A percentile compares a stretch with the other conserved stretches of the same genome.
phyloP scores from a whole-genome alignment of 768 basidiomycete genomes.

The Auricularia auricula-judae region DNA sequence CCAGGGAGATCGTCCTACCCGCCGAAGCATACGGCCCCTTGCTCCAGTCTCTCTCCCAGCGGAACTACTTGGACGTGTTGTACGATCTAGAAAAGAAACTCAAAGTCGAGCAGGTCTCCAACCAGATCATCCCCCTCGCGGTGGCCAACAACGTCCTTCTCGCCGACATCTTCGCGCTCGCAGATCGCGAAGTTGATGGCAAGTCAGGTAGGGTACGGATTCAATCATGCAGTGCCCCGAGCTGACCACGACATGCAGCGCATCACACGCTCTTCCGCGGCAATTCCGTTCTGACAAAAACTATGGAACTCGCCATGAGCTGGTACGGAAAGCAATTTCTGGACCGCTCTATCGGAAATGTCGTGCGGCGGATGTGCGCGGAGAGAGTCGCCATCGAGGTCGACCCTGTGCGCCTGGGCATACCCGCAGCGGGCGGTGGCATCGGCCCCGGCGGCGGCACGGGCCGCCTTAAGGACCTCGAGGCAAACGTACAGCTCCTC shows the following conservation, averaged over 20 bases:
- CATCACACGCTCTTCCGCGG: slow-evolving; percentile 67
- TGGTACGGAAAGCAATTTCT: slow-evolving; percentile 74
- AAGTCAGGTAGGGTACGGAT: slow-evolving; percentile 43
- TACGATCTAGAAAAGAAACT: slow-evolving; percentile 54
- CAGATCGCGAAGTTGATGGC: slow-evolving; percentile 58
- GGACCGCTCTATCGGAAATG: slow-evolving; percentile 64
- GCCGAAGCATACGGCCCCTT: slow-evolving; percentile 49
- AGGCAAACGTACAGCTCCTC: slow-evolving; percentile 56
- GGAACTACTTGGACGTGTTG: slow-evolving; percentile 69
- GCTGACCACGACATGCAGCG: slow-evolving; percentile 29
- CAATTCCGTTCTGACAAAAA: slow-evolving; percentile 40
- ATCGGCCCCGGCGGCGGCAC: slow-evolving; percentile 37
- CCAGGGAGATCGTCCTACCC: slow-evolving; percentile 67
- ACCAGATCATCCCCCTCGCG: slow-evolving; percentile 57
- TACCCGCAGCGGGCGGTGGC: slow-evolving; percentile 16
- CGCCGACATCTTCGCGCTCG: slow-evolving; percentile 58
- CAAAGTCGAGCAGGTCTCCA: slow-evolving; percentile 51
- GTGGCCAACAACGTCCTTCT: slow-evolving; percentile 55
- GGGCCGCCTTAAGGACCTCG: slow-evolving; percentile 49
- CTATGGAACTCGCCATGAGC: slow-evolving; percentile 71
- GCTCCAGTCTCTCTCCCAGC: slow-evolving; percentile 39
- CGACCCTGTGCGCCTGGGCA: slow-evolving; percentile 46
- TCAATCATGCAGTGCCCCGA: background rate
- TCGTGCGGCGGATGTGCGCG: slow-evolving; percentile 56
- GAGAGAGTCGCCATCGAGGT: slow-evolving; percentile 77